Percentiles rank a stretch among this genome's conserved stretches.
Evolutionary conservation across 2,329 filamentous ascomycete species (phyloP).

Genomic region (Aspergillus phoenicis): DNA sequence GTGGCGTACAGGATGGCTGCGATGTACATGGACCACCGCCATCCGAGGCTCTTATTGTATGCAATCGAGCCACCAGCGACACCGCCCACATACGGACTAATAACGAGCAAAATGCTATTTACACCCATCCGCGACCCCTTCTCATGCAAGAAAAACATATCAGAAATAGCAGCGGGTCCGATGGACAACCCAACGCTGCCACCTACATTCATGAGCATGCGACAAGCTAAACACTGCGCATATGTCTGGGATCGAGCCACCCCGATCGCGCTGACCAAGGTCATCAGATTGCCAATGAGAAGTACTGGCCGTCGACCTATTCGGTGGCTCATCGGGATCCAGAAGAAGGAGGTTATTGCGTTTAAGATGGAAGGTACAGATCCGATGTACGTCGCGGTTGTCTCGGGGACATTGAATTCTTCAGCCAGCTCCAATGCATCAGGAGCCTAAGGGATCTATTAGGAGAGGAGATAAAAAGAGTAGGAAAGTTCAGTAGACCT

Average conservation of each 20-base stretch:
- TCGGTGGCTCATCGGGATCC: neutral
- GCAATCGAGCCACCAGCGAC: neutral
- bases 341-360: neutral
- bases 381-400: neutral
- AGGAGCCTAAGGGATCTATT: neutral
- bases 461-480: neutral
- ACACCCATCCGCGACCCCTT: neutral
- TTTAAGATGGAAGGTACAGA: neutral
- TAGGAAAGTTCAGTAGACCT: neutral
- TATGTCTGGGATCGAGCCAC: neutral
- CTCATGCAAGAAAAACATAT: neutral
- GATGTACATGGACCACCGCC: neutral
- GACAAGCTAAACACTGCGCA: neutral
- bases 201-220: neutral
- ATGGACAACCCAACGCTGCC: neutral
- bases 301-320: neutral
- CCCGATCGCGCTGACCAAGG: neutral
- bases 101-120: neutral
- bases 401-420: neutral
- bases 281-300: neutral
- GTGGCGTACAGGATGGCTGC: neutral
- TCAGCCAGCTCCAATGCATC: neutral
- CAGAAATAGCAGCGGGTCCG: neutral
- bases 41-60: neutral
- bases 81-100: neutral